phyloP scores from a whole-genome alignment of 306 rosid genomes.

The Quercus ilex region DNA sequence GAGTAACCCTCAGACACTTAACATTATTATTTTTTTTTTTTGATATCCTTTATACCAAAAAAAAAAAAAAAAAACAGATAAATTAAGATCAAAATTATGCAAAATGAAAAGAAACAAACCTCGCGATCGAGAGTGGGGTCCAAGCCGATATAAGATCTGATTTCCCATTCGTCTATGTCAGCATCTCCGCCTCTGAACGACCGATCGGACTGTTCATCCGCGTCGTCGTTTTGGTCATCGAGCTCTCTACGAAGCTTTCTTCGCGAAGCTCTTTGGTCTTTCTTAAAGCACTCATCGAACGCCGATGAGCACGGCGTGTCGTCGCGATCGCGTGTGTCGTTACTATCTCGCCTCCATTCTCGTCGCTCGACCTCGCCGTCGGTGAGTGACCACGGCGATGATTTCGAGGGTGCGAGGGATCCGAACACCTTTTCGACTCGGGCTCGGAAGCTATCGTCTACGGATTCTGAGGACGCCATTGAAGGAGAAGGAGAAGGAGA shows the following conservation, averaged over 20 bases:
- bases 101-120: neutral
- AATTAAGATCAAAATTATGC: neutral
- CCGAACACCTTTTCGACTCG: conserved; percentile 34
- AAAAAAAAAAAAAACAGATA: neutral
- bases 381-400: conserved; percentile 31
- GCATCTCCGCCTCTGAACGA: neutral
- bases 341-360: conserved; percentile 24
- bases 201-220: neutral
- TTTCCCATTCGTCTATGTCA: conserved; percentile 12
- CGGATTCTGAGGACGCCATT: neutral
- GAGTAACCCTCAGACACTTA: too few species aligned
- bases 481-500: too few species aligned
- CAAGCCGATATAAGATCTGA: conserved; percentile 35
- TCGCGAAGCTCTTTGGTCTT: conserved; percentile 4
- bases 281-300: conserved; percentile 12
- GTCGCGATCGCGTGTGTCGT: conserved; percentile 23
- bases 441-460: conserved; percentile 29
- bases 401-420: conserved; percentile 12
- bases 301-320: conserved; percentile 28
- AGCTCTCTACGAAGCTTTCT: conserved; percentile 3
- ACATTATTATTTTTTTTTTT: neutral
- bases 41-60: neutral
- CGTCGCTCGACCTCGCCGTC: conserved; percentile 31
- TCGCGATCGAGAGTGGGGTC: conserved; percentile 36
- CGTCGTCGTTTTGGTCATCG: neutral